These are phyloP conservation scores for Mimosa bimucronata DNA, from an alignment of 306 rosid species.

Conservation along the genomic window DNA sequence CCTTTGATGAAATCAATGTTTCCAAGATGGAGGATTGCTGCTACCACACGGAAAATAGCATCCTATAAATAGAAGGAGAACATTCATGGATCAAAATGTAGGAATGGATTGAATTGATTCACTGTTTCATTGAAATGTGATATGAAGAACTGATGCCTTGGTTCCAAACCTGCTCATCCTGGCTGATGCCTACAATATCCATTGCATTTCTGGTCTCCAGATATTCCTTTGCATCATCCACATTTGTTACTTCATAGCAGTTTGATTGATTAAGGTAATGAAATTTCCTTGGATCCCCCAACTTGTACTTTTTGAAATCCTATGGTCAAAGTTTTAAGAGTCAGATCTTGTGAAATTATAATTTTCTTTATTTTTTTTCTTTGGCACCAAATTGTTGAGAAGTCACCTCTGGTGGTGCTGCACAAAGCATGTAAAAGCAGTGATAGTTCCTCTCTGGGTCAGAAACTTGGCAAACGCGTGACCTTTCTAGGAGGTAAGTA, in stretches of 20 bases:
- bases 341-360: conserved; percentile 30
- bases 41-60: conserved; percentile 84
- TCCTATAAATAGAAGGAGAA: conserved; percentile 50
- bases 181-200: conserved; percentile 89
- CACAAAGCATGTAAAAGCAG: conserved; percentile 92
- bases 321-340: conserved; percentile 41
- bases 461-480: conserved; percentile 85
- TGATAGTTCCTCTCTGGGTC: conserved; percentile 94
- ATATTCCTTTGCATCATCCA: conserved; percentile 87
- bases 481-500: conserved; percentile 86
- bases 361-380: not conserved
- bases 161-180: conserved; percentile 74
- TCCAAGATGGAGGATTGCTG: conserved; percentile 88
- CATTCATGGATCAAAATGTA: conserved; percentile 31
- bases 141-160: conserved; percentile 25
- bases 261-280: conserved; percentile 82
- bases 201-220: conserved; percentile 86
- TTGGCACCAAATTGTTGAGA: not conserved
- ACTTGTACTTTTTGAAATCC: conserved; percentile 73
- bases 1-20: conserved; percentile 78
- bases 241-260: conserved; percentile 78
- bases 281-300: conserved; percentile 74
- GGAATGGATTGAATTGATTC: conserved; percentile 17
- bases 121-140: conserved; percentile 16
- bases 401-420: conserved; percentile 85